Conservation (phyloP, 2,329 filamentous ascomycete genomes). For the Penicillium sp. region DNA sequence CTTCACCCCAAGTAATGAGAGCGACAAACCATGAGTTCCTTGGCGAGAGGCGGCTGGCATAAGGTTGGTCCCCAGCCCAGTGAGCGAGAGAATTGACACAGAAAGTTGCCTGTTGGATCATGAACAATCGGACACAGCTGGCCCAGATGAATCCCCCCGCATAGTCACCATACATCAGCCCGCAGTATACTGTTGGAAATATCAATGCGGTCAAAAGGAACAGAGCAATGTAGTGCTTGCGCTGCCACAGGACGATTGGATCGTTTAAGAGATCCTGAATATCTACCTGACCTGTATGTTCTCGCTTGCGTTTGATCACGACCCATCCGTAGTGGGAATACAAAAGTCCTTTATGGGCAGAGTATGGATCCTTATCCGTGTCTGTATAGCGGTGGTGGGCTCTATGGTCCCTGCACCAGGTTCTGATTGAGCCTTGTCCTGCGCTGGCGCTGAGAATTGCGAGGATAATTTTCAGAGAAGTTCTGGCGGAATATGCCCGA, state of each 20-base stretch:
- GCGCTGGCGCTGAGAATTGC: conserved; percentile 13
- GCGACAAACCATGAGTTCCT: conserved; percentile 82
- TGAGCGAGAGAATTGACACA: conserved; percentile 87
- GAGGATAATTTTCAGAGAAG: conserved; percentile 7
- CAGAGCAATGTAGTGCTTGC: conserved; percentile 8
- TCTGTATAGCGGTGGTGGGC: conserved; percentile 21
- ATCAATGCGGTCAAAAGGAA: conserved; percentile 2
- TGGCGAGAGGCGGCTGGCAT: conserved; percentile 84
- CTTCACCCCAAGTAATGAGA: conserved; percentile 77
- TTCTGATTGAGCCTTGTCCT: conserved; percentile 14
- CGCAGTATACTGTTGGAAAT: conserved; percentile 8
- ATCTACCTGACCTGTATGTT: conserved; percentile 11
- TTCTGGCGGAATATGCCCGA: conserved; percentile 9
- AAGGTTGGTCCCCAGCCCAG: conserved; percentile 78
- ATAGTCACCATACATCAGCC: conserved; percentile 2
- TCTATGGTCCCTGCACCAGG: conserved; percentile 14
- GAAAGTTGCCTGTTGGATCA: conserved; percentile 80
- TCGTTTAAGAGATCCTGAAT: conserved; percentile 13
- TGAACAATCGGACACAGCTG: not conserved
- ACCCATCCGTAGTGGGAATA: conserved; percentile 18
- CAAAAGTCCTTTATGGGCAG: conserved; percentile 11
- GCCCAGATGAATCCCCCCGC: conserved; percentile 10
- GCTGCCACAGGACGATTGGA: conserved; percentile 16
- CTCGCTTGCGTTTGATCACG: conserved; percentile 9
- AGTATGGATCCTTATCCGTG: conserved; percentile 17